Evolutionary conservation across 352 stramenopile species (phyloP).

Genomic region (Pelagophyceae sp.): DNA sequence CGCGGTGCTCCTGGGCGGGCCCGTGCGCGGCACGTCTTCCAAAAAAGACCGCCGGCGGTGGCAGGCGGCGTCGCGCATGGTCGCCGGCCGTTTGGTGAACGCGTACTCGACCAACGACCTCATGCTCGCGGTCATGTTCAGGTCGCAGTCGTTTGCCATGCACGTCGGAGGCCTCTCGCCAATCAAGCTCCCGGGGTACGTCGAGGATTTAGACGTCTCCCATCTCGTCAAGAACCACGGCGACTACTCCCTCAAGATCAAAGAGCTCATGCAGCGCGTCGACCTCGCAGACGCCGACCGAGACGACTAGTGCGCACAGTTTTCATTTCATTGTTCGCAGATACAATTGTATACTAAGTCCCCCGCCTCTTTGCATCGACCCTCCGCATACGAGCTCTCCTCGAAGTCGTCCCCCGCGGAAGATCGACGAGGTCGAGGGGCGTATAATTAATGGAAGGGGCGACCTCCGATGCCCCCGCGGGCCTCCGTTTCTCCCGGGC

Average conservation of each 20-base stretch:
- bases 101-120: conserved; percentile 75
- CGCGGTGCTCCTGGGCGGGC: conserved; percentile 66
- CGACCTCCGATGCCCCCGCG: too few relatives aligned
- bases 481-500: too few relatives aligned
- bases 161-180: not conserved
- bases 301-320: too few relatives aligned
- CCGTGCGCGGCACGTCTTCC: conserved; percentile 45
- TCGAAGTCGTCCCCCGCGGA: too few relatives aligned
- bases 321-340: too few relatives aligned
- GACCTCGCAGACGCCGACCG: conserved; percentile 1
- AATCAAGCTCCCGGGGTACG: conserved; percentile 20
- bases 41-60: conserved; percentile 21
- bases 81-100: conserved; percentile 74
- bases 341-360: too few relatives aligned
- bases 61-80: conserved; percentile 37
- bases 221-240: conserved; percentile 61
- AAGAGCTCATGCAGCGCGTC: not conserved
- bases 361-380: too few relatives aligned
- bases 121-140: conserved; percentile 79
- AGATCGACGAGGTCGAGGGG: too few relatives aligned
- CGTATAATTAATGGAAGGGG: too few relatives aligned
- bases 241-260: conserved; percentile 74
- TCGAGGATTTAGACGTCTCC: conserved; percentile 69
- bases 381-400: too few relatives aligned
- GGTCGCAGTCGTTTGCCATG: conserved; percentile 44